Conservation (phyloP, 305 asterid species). For the Solanum hybrid region DNA sequence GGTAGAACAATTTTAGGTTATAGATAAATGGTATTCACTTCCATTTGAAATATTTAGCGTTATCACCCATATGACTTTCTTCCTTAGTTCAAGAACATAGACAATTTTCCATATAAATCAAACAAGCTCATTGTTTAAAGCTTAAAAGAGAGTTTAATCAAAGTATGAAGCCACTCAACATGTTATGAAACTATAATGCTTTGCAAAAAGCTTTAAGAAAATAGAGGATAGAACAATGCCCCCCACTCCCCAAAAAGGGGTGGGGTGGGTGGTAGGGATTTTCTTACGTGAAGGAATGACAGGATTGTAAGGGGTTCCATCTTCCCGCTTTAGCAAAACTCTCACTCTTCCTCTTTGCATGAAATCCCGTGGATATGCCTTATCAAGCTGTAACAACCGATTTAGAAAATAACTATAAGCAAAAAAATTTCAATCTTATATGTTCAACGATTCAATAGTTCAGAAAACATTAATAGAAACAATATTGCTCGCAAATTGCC, state of each 20-base stretch:
- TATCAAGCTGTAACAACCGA: conserved; percentile 40
- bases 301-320: conserved; percentile 68
- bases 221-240: background rate
- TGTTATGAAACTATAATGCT: background rate
- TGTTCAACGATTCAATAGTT: conserved; percentile 16
- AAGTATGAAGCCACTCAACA: background rate
- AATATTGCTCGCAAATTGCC: background rate
- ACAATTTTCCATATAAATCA: background rate
- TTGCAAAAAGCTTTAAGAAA: background rate
- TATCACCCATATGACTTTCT: background rate
- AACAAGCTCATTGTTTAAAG: background rate
- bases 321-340: conserved; percentile 68
- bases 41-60: background rate
- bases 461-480: background rate
- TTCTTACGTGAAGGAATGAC: conserved; percentile 63
- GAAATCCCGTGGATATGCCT: conserved; percentile 95
- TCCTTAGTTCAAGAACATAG: background rate
- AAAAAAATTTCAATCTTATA: background rate
- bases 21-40: background rate
- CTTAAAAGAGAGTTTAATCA: background rate
- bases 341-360: conserved; percentile 95
- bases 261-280: background rate
- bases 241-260: background rate
- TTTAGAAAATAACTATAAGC: background rate
- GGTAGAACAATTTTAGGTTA: background rate